Conservation (phyloP, 371 early-diverging fungal genomes). For the Mucor mucedo region DNA sequence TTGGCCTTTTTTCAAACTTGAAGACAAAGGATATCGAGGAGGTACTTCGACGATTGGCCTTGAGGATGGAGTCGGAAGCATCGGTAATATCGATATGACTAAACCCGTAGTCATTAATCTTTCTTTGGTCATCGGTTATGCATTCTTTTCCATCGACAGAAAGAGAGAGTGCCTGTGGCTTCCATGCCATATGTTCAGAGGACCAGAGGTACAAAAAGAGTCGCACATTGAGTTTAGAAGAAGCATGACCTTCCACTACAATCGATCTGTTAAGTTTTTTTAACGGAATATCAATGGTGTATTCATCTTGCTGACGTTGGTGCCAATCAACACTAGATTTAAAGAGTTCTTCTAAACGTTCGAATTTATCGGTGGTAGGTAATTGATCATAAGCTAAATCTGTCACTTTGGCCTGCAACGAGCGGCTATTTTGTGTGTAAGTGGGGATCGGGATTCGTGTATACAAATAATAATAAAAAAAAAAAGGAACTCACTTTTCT, state of each 20-base stretch:
- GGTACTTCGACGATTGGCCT: constrained; percentile 21
- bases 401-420: constrained; percentile 12
- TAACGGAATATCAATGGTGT: constrained; percentile 20
- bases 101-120: constrained; percentile 18
- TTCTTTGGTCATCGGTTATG: constrained; percentile 22
- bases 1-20: constrained; percentile 13
- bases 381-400: constrained; percentile 44
- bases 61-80: constrained; percentile 22
- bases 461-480: background rate
- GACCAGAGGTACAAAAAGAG: constrained; percentile 43
- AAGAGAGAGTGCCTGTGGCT: constrained; percentile 20
- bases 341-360: constrained; percentile 40
- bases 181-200: constrained; percentile 32
- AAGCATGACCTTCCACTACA: constrained; percentile 29
- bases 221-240: constrained; percentile 33
- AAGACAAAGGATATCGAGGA: constrained; percentile 15
- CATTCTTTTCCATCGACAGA: constrained; percentile 12
- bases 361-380: constrained; percentile 38
- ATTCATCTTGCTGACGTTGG: background rate
- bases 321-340: constrained; percentile 22
- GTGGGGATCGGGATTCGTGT: background rate
- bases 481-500: constrained; percentile 26
- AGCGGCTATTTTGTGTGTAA: constrained; percentile 6
- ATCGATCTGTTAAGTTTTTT: constrained; percentile 20
- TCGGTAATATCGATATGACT: constrained; percentile 49